Evolutionary conservation across 768 basidiomycete genomes (phyloP).

Genomic region (Hebeloma cylindrosporum): DNA sequence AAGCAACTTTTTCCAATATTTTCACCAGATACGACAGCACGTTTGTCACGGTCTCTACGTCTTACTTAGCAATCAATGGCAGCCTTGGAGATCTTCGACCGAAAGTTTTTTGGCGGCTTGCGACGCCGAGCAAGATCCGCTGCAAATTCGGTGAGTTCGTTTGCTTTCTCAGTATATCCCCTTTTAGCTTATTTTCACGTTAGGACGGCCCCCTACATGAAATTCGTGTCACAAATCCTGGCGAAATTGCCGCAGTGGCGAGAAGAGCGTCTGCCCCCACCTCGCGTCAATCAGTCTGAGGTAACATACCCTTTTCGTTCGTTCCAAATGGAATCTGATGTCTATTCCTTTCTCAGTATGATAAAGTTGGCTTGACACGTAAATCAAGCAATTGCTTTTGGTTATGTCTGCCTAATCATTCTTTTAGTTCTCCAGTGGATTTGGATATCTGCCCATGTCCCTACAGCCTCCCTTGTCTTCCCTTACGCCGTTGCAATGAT

Average conservation of each 20-base stretch:
- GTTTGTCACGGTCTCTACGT: slow-evolving; percentile 66
- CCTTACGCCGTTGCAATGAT: slow-evolving; percentile 77
- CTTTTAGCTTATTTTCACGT: slow-evolving; percentile 7
- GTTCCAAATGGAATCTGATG: background rate
- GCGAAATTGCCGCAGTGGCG: slow-evolving; percentile 66
- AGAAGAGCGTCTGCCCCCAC: slow-evolving; percentile 77
- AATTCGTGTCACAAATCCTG: slow-evolving; percentile 56
- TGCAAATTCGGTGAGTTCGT: slow-evolving; percentile 53
- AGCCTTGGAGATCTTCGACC: slow-evolving; percentile 60
- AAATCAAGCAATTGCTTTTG: slow-evolving; percentile 22
- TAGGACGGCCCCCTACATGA: slow-evolving; percentile 57
- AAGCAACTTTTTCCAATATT: slow-evolving; percentile 2
- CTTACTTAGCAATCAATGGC: slow-evolving; percentile 63
- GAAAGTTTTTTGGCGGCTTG: slow-evolving; percentile 59
- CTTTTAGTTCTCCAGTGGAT: slow-evolving; percentile 73
- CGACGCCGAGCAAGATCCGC: slow-evolving; percentile 48
- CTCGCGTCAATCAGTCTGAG: slow-evolving; percentile 81
- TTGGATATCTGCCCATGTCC: slow-evolving; percentile 73
- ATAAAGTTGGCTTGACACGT: slow-evolving; percentile 88
- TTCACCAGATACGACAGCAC: slow-evolving; percentile 59
- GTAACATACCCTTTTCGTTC: slow-evolving; percentile 30
- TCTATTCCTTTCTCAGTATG: slow-evolving; percentile 57
- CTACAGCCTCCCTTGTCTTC: slow-evolving; percentile 73
- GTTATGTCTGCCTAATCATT: slow-evolving; percentile 6
- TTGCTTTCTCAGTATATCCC: slow-evolving; percentile 1